Base-by-base conservation (phyloP, 768 basidiomycete genomes). In the Tylopilus intermedius region DNA sequence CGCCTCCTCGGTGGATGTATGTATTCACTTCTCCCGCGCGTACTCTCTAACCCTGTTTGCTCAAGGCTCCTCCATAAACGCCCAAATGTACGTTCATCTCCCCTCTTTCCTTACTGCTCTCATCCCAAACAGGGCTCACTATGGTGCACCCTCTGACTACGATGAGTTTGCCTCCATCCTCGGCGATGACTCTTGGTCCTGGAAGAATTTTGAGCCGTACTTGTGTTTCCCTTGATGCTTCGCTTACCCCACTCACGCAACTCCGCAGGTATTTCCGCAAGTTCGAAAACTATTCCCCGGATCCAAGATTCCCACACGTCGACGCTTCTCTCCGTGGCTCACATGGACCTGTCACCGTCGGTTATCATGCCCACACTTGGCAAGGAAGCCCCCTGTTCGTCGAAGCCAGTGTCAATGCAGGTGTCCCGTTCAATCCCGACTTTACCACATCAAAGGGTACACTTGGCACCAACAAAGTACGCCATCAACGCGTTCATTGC, bases 1-100 rank as follows among this genome's bases (percentile, higher is more conserved):
- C 86, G 81, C 61, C 71, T 89, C 63, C 75, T 90, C 6, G 87
- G 87, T 22, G 87, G 87, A 62, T 89, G 87, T 84, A 61, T 66
- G 82, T 72, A 10, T 24, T 35, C n/a, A 22, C 27, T n/a, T 29
- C 22, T 30, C 54, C 35, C 47, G n/a, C 7, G 0, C 4, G 24
- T 10, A 5, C 39, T 45, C 11, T 27, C 45, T 42, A 3, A 42
- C 10, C 45, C 6, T 11, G 2, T 35, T 14, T 15, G 11, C 22
- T 11, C 39, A 50, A 84, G 81, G 81, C 51, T 82, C 83, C 4
- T 75, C 82, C 2, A 78, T 86, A 44, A 88, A 89, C 58, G 86
- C 85, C 1, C 66, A 69, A 64, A 73, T 80, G 77, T 74, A 51
- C 11, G 62, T 56, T 35, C 3, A 6, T 8, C 13, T 14, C 26